phyloP scores from a whole-genome alignment of 345 rosid species.

The Eucalyptus pauciflora region DNA sequence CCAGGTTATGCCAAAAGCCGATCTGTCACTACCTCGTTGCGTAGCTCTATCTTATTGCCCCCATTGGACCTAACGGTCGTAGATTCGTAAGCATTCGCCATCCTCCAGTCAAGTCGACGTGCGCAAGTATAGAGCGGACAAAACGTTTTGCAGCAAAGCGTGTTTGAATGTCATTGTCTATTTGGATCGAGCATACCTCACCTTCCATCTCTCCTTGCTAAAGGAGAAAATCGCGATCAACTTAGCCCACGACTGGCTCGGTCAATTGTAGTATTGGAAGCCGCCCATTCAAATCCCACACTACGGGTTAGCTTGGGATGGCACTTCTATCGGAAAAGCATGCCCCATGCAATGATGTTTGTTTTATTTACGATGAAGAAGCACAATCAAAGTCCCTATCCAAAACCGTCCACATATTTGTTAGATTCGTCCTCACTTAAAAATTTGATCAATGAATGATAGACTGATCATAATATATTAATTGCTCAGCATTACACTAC shows the following conservation, averaged over 20 bases:
- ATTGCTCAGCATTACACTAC: background rate
- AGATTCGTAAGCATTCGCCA: background rate
- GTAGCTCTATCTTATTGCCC: background rate
- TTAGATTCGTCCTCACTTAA: background rate
- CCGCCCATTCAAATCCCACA: background rate
- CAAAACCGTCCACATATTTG: fast-evolving
- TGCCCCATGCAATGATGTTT: background rate
- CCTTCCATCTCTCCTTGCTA: background rate
- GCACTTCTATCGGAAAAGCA: background rate
- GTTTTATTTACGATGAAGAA: background rate
- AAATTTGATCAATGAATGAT: background rate
- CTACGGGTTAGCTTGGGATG: background rate
- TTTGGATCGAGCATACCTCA: background rate
- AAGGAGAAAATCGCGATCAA: background rate
- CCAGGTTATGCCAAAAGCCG: background rate
- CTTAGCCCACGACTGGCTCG: background rate
- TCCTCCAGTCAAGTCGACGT: background rate
- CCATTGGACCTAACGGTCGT: background rate
- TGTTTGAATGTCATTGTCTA: background rate
- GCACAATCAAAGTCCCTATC: background rate
- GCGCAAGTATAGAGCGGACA: background rate
- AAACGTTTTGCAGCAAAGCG: background rate
- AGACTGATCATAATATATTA: background rate
- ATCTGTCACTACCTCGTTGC: background rate
- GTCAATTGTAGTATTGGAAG: background rate